These are phyloP conservation scores for Chrysoporthe puriensis DNA, from an alignment of 2,329 filamentous ascomycete genomes.

Conservation along the genomic window DNA sequence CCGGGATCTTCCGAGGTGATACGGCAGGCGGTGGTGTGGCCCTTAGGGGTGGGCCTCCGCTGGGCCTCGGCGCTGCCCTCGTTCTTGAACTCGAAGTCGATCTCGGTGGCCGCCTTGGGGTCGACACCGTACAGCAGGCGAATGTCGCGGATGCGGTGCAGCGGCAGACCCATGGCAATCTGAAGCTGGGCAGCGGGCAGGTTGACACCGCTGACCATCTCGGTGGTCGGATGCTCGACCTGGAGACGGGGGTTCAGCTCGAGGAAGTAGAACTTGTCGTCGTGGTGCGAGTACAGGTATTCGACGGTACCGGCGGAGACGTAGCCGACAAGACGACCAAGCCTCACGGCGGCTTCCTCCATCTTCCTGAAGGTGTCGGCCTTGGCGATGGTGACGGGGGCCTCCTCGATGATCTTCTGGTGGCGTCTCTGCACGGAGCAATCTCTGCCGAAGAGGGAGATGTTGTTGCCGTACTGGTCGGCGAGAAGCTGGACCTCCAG, in stretches of 20 bases:
- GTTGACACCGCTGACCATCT: conserved; percentile 99
- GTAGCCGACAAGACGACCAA: conserved; percentile 93
- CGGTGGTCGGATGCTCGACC: conserved; percentile 98
- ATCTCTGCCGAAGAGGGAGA: conserved; percentile 97
- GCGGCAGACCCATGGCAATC: conserved; percentile 96
- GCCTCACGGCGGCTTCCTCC: conserved; percentile 93
- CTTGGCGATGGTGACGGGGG: conserved; percentile 94
- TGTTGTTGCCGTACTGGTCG: conserved; percentile 99
- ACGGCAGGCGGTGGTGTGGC: conserved; percentile 96
- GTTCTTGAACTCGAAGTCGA: conserved; percentile 95
- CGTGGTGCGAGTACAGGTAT: conserved; percentile 96
- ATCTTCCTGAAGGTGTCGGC: conserved; percentile 88
- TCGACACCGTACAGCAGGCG: conserved; percentile 94
- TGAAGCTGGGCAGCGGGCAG: conserved; percentile 96
- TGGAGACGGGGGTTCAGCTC: conserved; percentile 98
- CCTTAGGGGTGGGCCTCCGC: conserved; percentile 88
- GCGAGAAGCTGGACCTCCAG: conserved; percentile 96
- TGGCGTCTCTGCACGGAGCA: conserved; percentile 98
- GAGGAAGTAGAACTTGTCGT: conserved; percentile 99
- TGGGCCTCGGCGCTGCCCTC: conserved; percentile 83
- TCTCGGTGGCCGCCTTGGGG: conserved; percentile 80
- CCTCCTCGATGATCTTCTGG: conserved; percentile 99
- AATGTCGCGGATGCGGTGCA: conserved; percentile 96
- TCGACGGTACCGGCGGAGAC: conserved; percentile 98
- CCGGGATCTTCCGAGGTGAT: conserved; percentile 99